Evolutionary conservation across 768 basidiomycete species (phyloP).

Genomic region (Mycena belliarum): DNA sequence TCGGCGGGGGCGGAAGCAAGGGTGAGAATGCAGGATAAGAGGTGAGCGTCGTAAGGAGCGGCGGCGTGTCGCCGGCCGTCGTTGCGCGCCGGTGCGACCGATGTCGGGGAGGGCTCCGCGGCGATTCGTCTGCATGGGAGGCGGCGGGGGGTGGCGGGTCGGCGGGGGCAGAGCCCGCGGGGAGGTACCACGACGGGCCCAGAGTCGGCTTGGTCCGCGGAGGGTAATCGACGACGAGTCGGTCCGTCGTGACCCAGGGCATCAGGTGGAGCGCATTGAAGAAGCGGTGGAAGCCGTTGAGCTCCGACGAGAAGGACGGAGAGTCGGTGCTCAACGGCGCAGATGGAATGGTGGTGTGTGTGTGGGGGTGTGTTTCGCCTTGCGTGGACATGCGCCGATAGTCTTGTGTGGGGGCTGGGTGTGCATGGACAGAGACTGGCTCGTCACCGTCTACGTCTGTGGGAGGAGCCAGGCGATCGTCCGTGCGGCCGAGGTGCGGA

Average conservation of each 20-base stretch:
- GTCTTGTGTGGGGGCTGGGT: constrained; percentile 19
- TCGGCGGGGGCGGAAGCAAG: not conserved
- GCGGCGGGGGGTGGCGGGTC: not conserved
- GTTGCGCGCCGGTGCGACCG: constrained; percentile 1
- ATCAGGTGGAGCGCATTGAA: constrained; percentile 17
- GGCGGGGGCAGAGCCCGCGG: not conserved
- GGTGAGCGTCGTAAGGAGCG: not conserved
- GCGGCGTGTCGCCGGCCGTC: not conserved
- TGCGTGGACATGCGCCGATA: constrained; percentile 23
- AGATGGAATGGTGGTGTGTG: constrained; percentile 12
- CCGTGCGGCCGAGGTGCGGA: constrained; percentile 10
- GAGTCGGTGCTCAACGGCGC: constrained; percentile 8
- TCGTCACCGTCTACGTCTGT: constrained; percentile 6
- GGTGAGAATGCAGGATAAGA: constrained; percentile 8
- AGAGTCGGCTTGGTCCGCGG: constrained; percentile 1
- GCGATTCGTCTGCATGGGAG: not conserved
- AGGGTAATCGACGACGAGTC: constrained; percentile 17
- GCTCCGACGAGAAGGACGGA: constrained; percentile 22
- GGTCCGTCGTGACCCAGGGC: constrained; percentile 23
- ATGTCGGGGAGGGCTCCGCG: not conserved
- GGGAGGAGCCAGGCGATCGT: constrained; percentile 1
- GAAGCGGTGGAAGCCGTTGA: constrained; percentile 16
- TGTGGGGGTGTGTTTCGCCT: constrained; percentile 9
- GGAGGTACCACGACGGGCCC: constrained; percentile 14
- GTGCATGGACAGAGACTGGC: constrained; percentile 18